These are phyloP conservation scores for Barnettozyma siamensis DNA, from an alignment of 805 yeast species.

Conservation along the genomic window DNA sequence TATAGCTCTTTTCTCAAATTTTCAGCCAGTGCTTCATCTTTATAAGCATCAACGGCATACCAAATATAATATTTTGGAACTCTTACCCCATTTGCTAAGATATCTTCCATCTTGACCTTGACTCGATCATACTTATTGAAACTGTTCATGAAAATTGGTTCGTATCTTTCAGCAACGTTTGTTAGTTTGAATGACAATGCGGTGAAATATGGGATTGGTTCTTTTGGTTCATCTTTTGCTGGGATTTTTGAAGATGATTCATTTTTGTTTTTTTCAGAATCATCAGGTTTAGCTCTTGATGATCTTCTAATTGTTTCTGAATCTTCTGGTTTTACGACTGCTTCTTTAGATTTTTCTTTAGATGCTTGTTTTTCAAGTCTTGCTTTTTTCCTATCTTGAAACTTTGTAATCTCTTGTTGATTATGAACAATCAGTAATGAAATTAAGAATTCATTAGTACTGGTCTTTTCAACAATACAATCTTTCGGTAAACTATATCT, in stretches of 20 bases:
- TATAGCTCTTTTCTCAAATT: conserved; percentile 50
- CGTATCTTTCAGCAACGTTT: conserved; percentile 60
- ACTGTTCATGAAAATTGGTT: conserved; percentile 62
- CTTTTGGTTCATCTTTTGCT: conserved; percentile 20
- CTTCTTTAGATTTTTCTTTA: conserved; percentile 20
- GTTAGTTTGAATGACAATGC: conserved; percentile 61
- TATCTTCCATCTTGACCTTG: conserved; percentile 52
- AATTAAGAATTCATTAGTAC: conserved; percentile 29
- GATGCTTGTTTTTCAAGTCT: conserved; percentile 23
- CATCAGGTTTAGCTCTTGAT: conserved; percentile 4
- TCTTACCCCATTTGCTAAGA: conserved; percentile 55
- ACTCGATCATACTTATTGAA: conserved; percentile 54
- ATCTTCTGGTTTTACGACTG: conserved; percentile 17
- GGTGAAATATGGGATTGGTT: conserved; percentile 40
- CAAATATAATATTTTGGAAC: conserved; percentile 62
- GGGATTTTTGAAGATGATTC: neutral
- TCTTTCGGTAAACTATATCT: conserved; percentile 74
- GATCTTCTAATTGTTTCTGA: conserved; percentile 33
- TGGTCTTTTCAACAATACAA: conserved; percentile 59
- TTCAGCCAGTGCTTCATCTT: conserved; percentile 65
- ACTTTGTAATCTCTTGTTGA: conserved; percentile 21
- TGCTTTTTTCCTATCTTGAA: conserved; percentile 14
- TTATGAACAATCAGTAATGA: conserved; percentile 32
- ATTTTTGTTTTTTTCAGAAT: neutral
- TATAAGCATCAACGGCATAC: conserved; percentile 76